Evolutionary conservation across 495 filamentous ascomycete species (phyloP), one percentile per base, ranked within the genome.

Genomic region (Penicillium herquei): DNA sequence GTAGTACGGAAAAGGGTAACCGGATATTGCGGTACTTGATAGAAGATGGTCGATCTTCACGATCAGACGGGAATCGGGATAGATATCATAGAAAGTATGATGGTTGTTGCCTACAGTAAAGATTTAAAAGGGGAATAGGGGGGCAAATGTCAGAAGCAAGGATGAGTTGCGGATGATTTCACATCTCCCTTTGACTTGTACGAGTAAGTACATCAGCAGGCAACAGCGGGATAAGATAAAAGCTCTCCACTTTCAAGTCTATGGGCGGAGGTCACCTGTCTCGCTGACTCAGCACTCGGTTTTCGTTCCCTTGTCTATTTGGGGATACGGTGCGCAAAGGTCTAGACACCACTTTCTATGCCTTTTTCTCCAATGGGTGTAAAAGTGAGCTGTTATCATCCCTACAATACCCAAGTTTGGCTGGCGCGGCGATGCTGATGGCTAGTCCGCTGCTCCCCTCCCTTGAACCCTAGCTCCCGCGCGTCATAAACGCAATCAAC

Each of bases 181-280:
- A 30, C 26, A 39, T 16, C 39, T 50, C 39, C 21, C 34, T 37
- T 10, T 10, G 2, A 37, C 34, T 13, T 37, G 6, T 10, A 10
- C 34, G 34, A 13, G 21, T 31, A 26, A n/a, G 18, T 34, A 44
- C 13, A 54, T 52, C 30, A 51, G 37, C 52, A 56, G 61, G 61
- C 61, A 63, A 59, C 56, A 63, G 46, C 51, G 56, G 21, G 61
- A 63, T 59, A 57, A 63, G 61, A 59, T 63, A 63, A 33, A 39
- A 58, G 56, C 47, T 55, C 51, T 47, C 52, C 50, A 26, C 21
- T 26, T 26, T 26, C 21, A 26, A 26, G 21, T 26, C 21, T 1
- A 26, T 26, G n/a, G n/a, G n/a, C 21, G 45, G 53, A 40, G 56
- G 40, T 50, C 50, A 56, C 45, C 53, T 56, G 57, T 40, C 30